These are phyloP conservation scores for Elongisporangium prolatum DNA, from an alignment of 352 stramenopile genomes.

Conservation along the genomic window DNA sequence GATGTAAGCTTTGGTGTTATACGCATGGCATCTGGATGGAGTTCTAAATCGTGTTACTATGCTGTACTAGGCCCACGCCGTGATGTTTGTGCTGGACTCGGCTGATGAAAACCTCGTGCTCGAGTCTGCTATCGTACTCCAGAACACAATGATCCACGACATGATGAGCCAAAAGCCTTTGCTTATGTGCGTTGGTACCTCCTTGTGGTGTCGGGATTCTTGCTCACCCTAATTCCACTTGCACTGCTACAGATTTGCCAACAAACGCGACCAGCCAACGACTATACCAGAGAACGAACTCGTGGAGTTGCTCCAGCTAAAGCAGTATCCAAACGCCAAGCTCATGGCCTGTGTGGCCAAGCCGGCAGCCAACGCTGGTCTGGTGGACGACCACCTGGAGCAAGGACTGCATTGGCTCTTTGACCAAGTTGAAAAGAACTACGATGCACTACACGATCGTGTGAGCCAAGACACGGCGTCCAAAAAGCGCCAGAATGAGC, in stretches of 20 bases:
- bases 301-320: constrained; percentile 24
- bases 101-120: constrained; percentile 38
- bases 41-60: not conserved
- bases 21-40: not conserved
- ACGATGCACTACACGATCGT: constrained; percentile 36
- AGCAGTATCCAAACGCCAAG: constrained; percentile 31
- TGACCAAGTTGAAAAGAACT: constrained; percentile 49
- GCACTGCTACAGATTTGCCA: constrained; percentile 63
- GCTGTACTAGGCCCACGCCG: constrained; percentile 39
- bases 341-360: constrained; percentile 62
- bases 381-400: constrained; percentile 63
- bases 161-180: constrained; percentile 59
- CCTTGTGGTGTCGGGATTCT: not conserved
- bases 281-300: constrained; percentile 38
- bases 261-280: constrained; percentile 56
- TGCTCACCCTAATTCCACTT: not conserved
- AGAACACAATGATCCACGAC: constrained; percentile 46
- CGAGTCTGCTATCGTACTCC: constrained; percentile 42
- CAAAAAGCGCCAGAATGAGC: constrained; percentile 59
- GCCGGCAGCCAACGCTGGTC: constrained; percentile 33
- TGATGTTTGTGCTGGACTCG: constrained; percentile 78
- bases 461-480: constrained; percentile 39
- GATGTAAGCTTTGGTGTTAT: constrained; percentile 32
- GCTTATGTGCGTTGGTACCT: constrained; percentile 51
- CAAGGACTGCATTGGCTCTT: constrained; percentile 69